These are phyloP conservation scores for Chaetoceros tenuissimus DNA, from an alignment of 108 stramenopile genomes.

Conservation along the genomic window DNA sequence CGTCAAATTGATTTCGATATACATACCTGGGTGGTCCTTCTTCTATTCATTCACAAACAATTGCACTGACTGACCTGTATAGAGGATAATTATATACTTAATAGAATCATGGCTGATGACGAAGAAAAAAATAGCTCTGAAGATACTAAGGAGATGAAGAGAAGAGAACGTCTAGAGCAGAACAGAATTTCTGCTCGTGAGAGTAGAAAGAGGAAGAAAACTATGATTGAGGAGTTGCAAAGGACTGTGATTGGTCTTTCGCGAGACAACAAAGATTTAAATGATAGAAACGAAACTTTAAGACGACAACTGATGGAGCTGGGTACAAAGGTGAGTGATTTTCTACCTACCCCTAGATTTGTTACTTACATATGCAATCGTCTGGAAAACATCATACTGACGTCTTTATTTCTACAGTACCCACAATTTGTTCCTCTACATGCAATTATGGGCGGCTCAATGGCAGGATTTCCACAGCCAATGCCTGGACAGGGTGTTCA, in stretches of 20 bases:
- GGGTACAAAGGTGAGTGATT: slow-evolving; percentile 62
- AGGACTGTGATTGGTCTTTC: slow-evolving; percentile 75
- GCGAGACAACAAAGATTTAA: slow-evolving; percentile 79
- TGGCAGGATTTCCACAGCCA: background rate
- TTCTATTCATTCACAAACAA: too few relatives aligned
- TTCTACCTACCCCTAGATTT: too few relatives aligned
- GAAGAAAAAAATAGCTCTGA: too few relatives aligned
- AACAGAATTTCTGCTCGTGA: slow-evolving; percentile 84
- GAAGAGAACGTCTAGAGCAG: slow-evolving; percentile 81
- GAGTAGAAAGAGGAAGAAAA: slow-evolving; percentile 82
- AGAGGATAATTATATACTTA: too few relatives aligned
- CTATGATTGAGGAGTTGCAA: slow-evolving; percentile 86
- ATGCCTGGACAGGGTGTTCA: background rate
- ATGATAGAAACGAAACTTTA: slow-evolving; percentile 64
- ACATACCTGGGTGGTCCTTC: too few relatives aligned
- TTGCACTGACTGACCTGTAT: too few relatives aligned
- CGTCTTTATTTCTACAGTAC: slow-evolving; percentile 29
- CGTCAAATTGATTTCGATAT: too few relatives aligned
- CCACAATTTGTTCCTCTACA: slow-evolving; percentile 66
- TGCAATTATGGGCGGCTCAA: slow-evolving; percentile 38
- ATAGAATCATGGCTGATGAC: too few relatives aligned
- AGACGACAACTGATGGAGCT: slow-evolving; percentile 68
- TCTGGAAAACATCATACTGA: background rate
- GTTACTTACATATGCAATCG: too few relatives aligned
- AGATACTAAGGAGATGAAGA: slow-evolving; percentile 35